These are phyloP conservation scores for Cercospora nicotianae DNA, from an alignment of 2,329 filamentous ascomycete species.

Conservation along the genomic window DNA sequence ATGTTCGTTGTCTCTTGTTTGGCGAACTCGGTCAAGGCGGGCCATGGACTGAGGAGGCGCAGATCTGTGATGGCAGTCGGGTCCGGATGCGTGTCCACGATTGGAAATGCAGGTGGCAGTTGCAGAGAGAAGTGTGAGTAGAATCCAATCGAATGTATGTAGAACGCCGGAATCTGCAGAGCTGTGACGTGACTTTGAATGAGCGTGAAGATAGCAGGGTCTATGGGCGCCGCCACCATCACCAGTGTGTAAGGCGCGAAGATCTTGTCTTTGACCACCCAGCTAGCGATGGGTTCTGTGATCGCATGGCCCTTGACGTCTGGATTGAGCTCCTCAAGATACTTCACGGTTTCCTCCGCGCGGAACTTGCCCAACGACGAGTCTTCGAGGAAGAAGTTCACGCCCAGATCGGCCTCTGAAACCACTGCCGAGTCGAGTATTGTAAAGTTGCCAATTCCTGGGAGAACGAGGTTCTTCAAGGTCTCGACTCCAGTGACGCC, in stretches of 20 bases:
- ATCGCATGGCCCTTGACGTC: constrained; percentile 79
- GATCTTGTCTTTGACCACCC: constrained; percentile 43
- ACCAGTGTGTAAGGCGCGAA: constrained; percentile 59
- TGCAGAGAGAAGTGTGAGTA: constrained; percentile 84
- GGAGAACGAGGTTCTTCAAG: constrained; percentile 94
- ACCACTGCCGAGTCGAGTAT: constrained; percentile 81
- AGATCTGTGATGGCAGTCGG: constrained; percentile 81
- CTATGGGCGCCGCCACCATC: constrained; percentile 60
- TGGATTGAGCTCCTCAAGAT: constrained; percentile 85
- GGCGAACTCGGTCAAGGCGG: constrained; percentile 70
- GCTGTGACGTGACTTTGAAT: constrained; percentile 54
- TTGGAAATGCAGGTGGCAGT: constrained; percentile 77
- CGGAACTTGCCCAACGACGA: constrained; percentile 72
- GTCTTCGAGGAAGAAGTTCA: constrained; percentile 95
- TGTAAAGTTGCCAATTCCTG: constrained; percentile 86
- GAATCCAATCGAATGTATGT: constrained; percentile 87
- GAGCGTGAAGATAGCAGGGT: constrained; percentile 51
- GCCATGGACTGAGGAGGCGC: constrained; percentile 81
- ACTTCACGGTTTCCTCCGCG: constrained; percentile 72
- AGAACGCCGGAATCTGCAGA: constrained; percentile 70
- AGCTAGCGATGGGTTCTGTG: constrained; percentile 52
- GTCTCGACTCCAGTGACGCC: constrained; percentile 87
- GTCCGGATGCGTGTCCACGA: constrained; percentile 94
- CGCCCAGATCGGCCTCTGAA: constrained; percentile 78
- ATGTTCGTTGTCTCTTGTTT: constrained; percentile 64